A percentile compares a stretch with the other conserved stretches of the same genome.
phyloP scores from a whole-genome alignment of 257 asterid genomes.

The Cynanchum wilfordii region DNA sequence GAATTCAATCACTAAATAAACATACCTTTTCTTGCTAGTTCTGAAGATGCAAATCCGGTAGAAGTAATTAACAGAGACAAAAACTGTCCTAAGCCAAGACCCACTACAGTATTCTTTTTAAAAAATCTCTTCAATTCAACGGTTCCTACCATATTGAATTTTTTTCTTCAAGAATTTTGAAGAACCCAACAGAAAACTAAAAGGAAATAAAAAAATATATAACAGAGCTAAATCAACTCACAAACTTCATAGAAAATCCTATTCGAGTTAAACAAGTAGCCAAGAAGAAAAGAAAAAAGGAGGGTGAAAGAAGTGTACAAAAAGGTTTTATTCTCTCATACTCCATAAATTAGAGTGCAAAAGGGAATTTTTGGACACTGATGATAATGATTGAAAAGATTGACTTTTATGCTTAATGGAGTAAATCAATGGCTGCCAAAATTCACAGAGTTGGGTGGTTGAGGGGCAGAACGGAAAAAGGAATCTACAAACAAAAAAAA shows the following conservation, averaged over 20 bases:
- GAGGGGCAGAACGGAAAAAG: neutral
- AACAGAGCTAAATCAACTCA: neutral
- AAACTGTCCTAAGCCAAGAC: conserved; percentile 74
- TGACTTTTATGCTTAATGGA: neutral
- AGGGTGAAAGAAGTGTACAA: too few species aligned
- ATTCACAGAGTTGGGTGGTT: neutral
- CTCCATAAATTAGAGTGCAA: neutral
- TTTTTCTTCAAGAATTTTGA: neutral
- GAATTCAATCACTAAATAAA: neutral
- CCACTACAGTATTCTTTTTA: conserved; percentile 56
- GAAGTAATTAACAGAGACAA: conserved; percentile 85
- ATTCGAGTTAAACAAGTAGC: neutral
- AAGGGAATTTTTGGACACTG: neutral
- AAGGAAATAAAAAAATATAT: too few species aligned
- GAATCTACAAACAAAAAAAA: too few species aligned
- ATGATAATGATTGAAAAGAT: neutral
- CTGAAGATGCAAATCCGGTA: conserved; percentile 91
- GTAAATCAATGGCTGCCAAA: neutral
- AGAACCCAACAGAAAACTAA: neutral
- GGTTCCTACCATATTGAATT: conserved; percentile 18
- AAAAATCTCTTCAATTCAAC: conserved; percentile 36
- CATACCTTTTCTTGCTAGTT: conserved; percentile 71
- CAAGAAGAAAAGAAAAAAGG: neutral
- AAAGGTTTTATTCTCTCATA: neutral
- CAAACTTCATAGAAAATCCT: neutral